A percentile compares a stretch with the other conserved stretches of the same genome.
Evolutionary conservation across 352 stramenopile species (phyloP).

Genomic region (Phytophthora pini): DNA sequence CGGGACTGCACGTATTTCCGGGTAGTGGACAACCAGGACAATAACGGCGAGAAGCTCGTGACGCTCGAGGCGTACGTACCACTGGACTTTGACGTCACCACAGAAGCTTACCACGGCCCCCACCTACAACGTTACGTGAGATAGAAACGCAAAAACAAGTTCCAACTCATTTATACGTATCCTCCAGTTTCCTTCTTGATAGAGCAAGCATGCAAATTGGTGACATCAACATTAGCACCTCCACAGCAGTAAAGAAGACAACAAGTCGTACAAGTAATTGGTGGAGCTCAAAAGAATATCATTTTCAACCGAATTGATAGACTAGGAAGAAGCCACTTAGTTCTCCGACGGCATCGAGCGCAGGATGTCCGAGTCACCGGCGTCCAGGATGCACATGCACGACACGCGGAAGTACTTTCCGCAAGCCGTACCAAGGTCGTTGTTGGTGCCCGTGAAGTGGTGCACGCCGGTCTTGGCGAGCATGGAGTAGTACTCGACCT

Average conservation of each 20-base stretch:
- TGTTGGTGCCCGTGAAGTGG: constrained; percentile 99
- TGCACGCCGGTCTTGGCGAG: constrained; percentile 98
- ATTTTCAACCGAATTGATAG: constrained; percentile 18
- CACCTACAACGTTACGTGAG: constrained; percentile 39
- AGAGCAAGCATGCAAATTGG: too few species aligned
- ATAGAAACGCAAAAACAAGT: constrained; percentile 5
- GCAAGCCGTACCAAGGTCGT: constrained; percentile 98
- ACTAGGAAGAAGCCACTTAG: constrained; percentile 26
- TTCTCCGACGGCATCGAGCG: constrained; percentile 70
- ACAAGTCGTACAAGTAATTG: neutral
- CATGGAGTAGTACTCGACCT: constrained; percentile 99
- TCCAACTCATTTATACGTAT: neutral
- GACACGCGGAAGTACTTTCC: constrained; percentile 99
- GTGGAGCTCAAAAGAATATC: constrained; percentile 35
- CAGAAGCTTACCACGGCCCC: constrained; percentile 58
- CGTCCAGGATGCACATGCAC: constrained; percentile 96
- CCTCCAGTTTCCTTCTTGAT: too few species aligned
- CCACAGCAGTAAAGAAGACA: neutral
- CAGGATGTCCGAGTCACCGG: constrained; percentile 99
- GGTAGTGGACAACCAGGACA: constrained; percentile 28
- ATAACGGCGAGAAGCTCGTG: constrained; percentile 29
- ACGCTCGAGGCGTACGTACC: constrained; percentile 61
- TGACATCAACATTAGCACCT: too few species aligned
- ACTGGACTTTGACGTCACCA: constrained; percentile 59
- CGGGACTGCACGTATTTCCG: constrained; percentile 84